Percentiles rank a stretch among this genome's conserved stretches.
phyloP scores from a whole-genome alignment of 768 basidiomycete genomes.

The Daedaleopsis nitida region DNA sequence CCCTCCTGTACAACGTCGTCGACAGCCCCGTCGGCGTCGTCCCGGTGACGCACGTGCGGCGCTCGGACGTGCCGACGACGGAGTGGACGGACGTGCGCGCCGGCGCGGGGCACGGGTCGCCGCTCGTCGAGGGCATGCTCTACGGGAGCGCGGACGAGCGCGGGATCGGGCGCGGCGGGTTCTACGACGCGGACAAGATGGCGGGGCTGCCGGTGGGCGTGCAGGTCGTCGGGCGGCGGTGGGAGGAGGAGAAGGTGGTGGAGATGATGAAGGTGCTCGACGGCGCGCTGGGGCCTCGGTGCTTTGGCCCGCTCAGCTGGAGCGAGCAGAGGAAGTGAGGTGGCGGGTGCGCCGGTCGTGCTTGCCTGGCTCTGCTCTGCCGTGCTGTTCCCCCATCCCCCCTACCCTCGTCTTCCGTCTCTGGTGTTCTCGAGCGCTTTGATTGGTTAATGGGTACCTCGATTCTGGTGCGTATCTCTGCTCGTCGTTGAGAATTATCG shows the following conservation, averaged over 20 bases:
- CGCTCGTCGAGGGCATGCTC: constrained; percentile 57
- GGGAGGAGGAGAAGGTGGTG: constrained; percentile 86
- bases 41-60: constrained; percentile 83
- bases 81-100: constrained; percentile 51
- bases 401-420: not conserved
- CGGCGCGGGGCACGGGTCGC: constrained; percentile 54
- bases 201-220: constrained; percentile 81
- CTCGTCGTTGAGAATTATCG: too few relatives aligned
- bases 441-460: not conserved
- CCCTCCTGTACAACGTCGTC: constrained; percentile 70
- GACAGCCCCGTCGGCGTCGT: constrained; percentile 73
- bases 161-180: constrained; percentile 25
- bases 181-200: constrained; percentile 73
- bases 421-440: not conserved
- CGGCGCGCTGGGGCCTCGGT: constrained; percentile 60
- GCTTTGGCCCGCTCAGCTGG: constrained; percentile 67
- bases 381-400: too few relatives aligned
- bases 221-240: constrained; percentile 75
- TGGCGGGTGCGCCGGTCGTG: too few relatives aligned
- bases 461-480: not conserved
- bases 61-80: constrained; percentile 58
- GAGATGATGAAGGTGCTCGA: constrained; percentile 81
- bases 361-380: too few relatives aligned
- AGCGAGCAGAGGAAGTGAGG: constrained; percentile 22
- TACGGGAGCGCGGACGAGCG: constrained; percentile 43